A percentile compares a stretch with the other conserved stretches of the same genome.
Conservation (phyloP, 129 eudicot genomes). For the Smallanthus sonchifolius region DNA sequence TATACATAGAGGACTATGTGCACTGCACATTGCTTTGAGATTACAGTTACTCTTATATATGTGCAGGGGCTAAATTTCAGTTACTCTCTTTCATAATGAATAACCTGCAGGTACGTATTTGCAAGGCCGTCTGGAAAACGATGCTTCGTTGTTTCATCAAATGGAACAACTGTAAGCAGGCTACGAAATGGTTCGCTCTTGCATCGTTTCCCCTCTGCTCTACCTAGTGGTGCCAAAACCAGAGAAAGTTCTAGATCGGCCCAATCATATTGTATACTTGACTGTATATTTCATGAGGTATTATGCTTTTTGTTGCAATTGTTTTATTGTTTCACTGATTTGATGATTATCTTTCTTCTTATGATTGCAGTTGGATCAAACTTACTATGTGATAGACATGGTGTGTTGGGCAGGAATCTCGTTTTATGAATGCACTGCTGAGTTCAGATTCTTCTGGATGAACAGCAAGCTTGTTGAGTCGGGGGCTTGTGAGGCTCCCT, state of each 20-base stretch:
- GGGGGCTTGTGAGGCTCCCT: constrained; percentile 76
- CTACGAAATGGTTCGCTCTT: constrained; percentile 73
- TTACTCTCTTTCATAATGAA: background rate
- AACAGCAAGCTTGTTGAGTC: constrained; percentile 84
- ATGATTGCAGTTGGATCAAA: constrained; percentile 65
- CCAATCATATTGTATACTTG: constrained; percentile 82
- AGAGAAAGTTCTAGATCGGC: constrained; percentile 53
- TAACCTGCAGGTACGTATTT: constrained; percentile 63
- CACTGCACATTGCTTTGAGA: no score
- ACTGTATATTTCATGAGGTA: constrained; percentile 96
- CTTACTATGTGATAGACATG: constrained; percentile 83
- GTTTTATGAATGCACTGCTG: constrained; percentile 88
- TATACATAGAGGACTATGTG: no score
- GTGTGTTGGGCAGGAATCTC: constrained; percentile 98
- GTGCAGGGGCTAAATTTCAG: background rate
- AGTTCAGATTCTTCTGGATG: constrained; percentile 94
- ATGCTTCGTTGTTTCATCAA: constrained; percentile 88
- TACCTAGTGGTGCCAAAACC: constrained; percentile 75
- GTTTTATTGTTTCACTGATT: background rate
- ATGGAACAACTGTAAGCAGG: constrained; percentile 87
- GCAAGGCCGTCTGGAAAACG: constrained; percentile 95
- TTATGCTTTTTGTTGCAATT: background rate
- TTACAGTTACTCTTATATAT: no score
- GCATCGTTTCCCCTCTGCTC: constrained; percentile 86
- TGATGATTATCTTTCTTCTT: background rate